Evolutionary conservation across 2,329 filamentous ascomycete genomes (phyloP), one percentile per base, ranked within the genome.

Genomic region (Exophiala sp.): DNA sequence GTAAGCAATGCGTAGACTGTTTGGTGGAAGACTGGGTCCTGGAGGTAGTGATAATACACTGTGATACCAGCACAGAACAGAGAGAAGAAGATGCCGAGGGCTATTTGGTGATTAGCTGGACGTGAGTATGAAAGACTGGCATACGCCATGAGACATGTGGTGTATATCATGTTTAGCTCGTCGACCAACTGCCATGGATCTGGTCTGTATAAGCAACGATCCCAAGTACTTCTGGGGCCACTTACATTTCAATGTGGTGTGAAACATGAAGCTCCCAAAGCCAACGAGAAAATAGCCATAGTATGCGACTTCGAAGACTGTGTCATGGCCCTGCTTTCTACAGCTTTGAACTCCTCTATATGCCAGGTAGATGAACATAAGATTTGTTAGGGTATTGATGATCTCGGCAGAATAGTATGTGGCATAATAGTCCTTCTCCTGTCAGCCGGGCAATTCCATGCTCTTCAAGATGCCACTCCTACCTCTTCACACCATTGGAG

Each of bases 401-500:
- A 91, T 83, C 67, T 91, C 88, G 34, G 88, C 88, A 42, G 84
- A 80, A 66, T 91, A 91, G 40, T 80, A 76, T 3, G 87, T 91
- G 35, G 86, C 83, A 74, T 87, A 87, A 71, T 88, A 88, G 60
- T 89, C 87, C 82, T 91, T 11, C 9, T 43, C 38, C 35, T 43
- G 55, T 55, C 41, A 55, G 47, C 32, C 12, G 2, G 9, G 14
- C 14, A 36, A 36, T 6, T 14, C 20, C 14, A 6, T 24, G 20
- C 33, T 14, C 5, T 5, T 21, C 33, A 29, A 16, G 18, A 5
- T 7, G 21, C 48, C 16, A 6, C 39, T 57, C 69, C 58, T 68
- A 85, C 85, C 78, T 90, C 88, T 77, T 91, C 88, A 66, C 88
- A 91, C 80, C 88, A 91, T 68, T 91, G 89, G 41, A 89, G 65